Base-by-base conservation (phyloP, 225 moss, liverwort and hornwort species). In the Pseudoscleropodium purum region DNA sequence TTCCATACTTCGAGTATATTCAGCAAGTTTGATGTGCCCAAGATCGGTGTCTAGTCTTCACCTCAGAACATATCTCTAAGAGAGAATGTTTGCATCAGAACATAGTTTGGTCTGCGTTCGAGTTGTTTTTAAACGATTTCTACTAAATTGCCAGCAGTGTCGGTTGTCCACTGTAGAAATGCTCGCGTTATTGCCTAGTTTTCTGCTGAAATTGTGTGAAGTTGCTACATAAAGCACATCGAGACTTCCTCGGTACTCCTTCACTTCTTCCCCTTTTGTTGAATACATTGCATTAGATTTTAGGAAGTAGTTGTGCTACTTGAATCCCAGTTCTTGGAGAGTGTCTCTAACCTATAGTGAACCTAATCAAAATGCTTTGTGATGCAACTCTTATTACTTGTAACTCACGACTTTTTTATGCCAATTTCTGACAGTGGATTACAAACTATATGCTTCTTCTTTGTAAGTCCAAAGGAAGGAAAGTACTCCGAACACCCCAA, bases 111-210 rank as follows among this genome's bases (percentile, higher is more conserved):
- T 54, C 33, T 54, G 61, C 27, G 62, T 84, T 84, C 61, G 79
- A 87, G 75, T 92, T 92, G 86, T 80, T 90, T 90, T 80, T 87
- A 31, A 75, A 80, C 87, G 45, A 91, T 92, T n/a, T 74, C 83
- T 57, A 54, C 15, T n/a, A n/a, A 27, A 33, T 59, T 67, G 20
- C 52, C 75, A 54, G 45, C 34, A 29, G n/a, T 90, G 54, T 79
- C 65, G 30, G 67, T 47, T 60, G 14, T 39, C 13, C 49, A 39
- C 49, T 86, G 39, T 41, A 36, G 88, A 85, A 45, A 54, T 70
- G 49, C 26, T 63, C 26, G 36, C 41, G 7, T 49, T 54, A 7
- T 45, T 61, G 29, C 29, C 14, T 8, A 68, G 62, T 39, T 66
- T 83, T 68, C 25, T 59, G 51, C 51, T 83, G 72, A 80, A 63